A percentile compares a stretch with the other conserved stretches of the same genome.
phyloP scores from a whole-genome alignment of 148 eudicot species.

The Fallopia convolvulus region DNA sequence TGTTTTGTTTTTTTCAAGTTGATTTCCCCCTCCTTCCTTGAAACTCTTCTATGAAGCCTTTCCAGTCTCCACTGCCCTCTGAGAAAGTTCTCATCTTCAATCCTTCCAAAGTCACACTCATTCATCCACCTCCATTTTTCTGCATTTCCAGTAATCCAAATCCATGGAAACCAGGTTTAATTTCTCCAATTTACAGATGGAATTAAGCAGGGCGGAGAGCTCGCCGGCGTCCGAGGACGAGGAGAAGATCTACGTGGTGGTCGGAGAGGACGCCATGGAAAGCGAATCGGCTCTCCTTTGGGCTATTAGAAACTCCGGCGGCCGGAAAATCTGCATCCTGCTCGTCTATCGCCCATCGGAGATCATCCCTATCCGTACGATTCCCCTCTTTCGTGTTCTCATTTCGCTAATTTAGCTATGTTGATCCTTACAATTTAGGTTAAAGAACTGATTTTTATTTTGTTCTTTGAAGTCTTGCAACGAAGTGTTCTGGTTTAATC shows the following conservation, averaged over 20 bases:
- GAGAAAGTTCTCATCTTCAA: not conserved
- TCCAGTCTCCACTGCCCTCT: not conserved
- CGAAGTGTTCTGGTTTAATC: not conserved
- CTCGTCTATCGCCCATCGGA: not conserved
- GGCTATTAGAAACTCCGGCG: constrained; percentile 10
- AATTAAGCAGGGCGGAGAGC: not conserved
- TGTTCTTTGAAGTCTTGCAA: not conserved
- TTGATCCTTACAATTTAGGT: not conserved
- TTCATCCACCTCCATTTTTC: not conserved
- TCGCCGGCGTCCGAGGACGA: not conserved
- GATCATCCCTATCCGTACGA: constrained; percentile 1
- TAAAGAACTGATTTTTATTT: not conserved
- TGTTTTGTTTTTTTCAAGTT: not conserved
- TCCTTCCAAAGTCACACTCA: not conserved
- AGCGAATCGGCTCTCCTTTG: constrained; percentile 4
- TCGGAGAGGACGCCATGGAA: constrained; percentile 2
- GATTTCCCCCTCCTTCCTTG: not conserved
- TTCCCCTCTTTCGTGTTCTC: not conserved
- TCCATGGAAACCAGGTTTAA: not conserved
- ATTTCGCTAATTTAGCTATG: not conserved
- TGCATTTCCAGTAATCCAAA: not conserved
- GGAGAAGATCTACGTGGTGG: constrained; percentile 1
- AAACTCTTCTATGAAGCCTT: not conserved
- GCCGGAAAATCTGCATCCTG: constrained; percentile 11
- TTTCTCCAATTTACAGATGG: not conserved